Conservation (phyloP, 176 grass and related monocot species). For the Aegilops tauschii region DNA sequence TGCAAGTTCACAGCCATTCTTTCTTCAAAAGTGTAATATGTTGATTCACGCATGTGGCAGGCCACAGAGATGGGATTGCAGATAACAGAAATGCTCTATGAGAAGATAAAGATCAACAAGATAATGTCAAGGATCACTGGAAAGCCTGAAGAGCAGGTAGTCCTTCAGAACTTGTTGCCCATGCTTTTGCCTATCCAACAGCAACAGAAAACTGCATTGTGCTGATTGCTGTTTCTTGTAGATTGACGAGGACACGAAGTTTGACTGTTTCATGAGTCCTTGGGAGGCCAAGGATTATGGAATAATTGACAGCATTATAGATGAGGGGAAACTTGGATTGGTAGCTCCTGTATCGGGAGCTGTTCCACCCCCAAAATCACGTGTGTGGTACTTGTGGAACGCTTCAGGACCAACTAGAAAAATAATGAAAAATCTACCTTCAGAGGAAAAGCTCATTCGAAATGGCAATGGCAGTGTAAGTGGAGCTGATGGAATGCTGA, state of each 20-base stretch:
- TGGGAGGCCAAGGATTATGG: constrained; percentile 98
- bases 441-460: constrained; percentile 55
- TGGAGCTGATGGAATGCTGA: constrained; percentile 27
- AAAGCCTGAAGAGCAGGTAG: constrained; percentile 77
- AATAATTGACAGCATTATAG: constrained; percentile 69
- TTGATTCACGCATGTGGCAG: constrained; percentile 33
- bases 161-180: constrained; percentile 10
- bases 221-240: constrained; percentile 42
- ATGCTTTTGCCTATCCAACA: constrained; percentile 1
- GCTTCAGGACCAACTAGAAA: constrained; percentile 53
- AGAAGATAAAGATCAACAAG: constrained; percentile 92
- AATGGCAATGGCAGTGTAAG: constrained; percentile 34
- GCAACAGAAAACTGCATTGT: neutral
- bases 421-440: constrained; percentile 66
- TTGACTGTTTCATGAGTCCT: constrained; percentile 95
- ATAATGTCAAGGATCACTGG: constrained; percentile 91
- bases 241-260: constrained; percentile 77
- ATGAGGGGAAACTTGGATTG: constrained; percentile 76
- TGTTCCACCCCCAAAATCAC: constrained; percentile 71
- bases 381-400: constrained; percentile 77
- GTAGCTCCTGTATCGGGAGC: constrained; percentile 73
- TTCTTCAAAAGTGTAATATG: neutral
- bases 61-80: constrained; percentile 63
- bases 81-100: constrained; percentile 84
- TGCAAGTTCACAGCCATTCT: neutral